These are phyloP conservation scores for Collybiopsis luxurians DNA, from an alignment of 768 basidiomycete species.

Conservation along the genomic window DNA sequence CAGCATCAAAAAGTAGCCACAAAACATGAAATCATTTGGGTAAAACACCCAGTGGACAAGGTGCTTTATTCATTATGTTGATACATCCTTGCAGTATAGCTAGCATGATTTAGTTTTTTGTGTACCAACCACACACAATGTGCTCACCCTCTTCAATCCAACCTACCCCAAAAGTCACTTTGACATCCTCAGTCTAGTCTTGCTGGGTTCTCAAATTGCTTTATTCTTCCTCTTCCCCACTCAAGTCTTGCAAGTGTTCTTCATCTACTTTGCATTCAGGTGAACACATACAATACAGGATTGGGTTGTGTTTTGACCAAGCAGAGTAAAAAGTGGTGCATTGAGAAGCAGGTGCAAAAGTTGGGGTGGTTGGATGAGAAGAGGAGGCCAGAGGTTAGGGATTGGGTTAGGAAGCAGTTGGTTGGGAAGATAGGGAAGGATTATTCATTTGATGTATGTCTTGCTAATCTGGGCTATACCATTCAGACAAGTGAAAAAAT, in stretches of 20 bases:
- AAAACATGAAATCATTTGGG: constrained; percentile 76
- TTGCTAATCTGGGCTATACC: too few species aligned
- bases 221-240: constrained; percentile 70
- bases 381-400: constrained; percentile 57
- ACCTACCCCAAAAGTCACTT: constrained; percentile 83
- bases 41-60: constrained; percentile 79
- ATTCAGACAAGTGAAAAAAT: too few species aligned
- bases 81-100: constrained; percentile 5
- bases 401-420: constrained; percentile 87
- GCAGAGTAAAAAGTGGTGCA: constrained; percentile 95
- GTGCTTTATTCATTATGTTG: constrained; percentile 33
- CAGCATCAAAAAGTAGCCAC: constrained; percentile 16
- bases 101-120: constrained; percentile 68
- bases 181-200: constrained; percentile 79
- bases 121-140: constrained; percentile 90
- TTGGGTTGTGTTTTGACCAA: constrained; percentile 92
- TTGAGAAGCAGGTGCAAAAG: constrained; percentile 75
- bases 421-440: constrained; percentile 92
- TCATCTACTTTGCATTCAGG: constrained; percentile 93
- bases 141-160: constrained; percentile 84
- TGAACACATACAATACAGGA: constrained; percentile 86
- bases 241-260: constrained; percentile 74
- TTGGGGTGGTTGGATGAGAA: constrained; percentile 87
- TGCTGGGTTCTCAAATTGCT: constrained; percentile 75
- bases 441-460: constrained; percentile 84